Evolutionary conservation across 768 basidiomycete genomes (phyloP).

Genomic region (Tephrocybe sp.): DNA sequence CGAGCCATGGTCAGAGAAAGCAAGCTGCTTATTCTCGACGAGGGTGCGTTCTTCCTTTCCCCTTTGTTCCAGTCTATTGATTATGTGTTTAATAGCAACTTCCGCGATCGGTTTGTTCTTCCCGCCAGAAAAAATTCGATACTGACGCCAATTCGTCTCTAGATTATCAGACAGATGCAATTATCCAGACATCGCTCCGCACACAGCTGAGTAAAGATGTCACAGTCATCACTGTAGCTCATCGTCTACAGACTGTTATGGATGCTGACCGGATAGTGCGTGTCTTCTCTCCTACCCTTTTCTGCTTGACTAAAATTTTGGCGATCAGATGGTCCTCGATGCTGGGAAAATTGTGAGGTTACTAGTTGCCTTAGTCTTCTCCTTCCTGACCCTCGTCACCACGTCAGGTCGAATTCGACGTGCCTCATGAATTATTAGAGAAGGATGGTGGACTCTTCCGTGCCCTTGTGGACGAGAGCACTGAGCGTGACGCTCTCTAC

Average conservation of each 20-base stretch:
- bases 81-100: too few relatives aligned
- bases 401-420: too few relatives aligned
- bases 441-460: constrained; percentile 51
- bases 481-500: constrained; percentile 48
- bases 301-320: too few relatives aligned
- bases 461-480: constrained; percentile 57
- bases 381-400: too few relatives aligned
- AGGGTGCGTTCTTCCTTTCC: constrained; percentile 50
- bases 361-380: too few relatives aligned
- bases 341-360: constrained; percentile 54
- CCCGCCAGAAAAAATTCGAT: too few relatives aligned
- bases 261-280: constrained; percentile 60
- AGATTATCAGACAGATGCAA: constrained; percentile 60
- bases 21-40: constrained; percentile 60
- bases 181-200: constrained; percentile 69
- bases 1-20: constrained; percentile 60
- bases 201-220: constrained; percentile 59
- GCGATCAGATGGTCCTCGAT: constrained; percentile 55
- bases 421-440: constrained; percentile 48
- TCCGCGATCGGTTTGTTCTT: too few relatives aligned
- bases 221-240: constrained; percentile 67
- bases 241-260: constrained; percentile 67
- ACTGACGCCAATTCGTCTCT: too few relatives aligned
- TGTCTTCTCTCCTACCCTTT: too few relatives aligned
- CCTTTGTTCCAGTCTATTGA: too few relatives aligned